Percentiles rank a stretch among this genome's conserved stretches.
These are phyloP conservation scores for Triticum timopheevii DNA, from an alignment of 176 grass and related monocot species.

Conservation along the genomic window DNA sequence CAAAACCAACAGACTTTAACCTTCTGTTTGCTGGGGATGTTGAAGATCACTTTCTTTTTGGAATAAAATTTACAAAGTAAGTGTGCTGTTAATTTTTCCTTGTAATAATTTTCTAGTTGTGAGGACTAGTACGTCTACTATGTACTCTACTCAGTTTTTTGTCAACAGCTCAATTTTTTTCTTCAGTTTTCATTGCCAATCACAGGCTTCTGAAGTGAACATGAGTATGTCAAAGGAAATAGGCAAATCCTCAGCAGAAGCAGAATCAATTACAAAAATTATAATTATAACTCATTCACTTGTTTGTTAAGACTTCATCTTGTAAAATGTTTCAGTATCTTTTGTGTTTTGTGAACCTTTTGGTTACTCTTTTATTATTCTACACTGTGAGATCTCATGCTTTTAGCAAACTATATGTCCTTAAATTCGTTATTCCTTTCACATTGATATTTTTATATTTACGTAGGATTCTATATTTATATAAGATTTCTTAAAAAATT, in stretches of 20 bases:
- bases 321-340: neutral
- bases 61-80: conserved; percentile 96
- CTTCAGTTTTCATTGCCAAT: neutral
- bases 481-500: conserved; percentile 21
- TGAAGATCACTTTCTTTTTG: conserved; percentile 87
- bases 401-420: neutral
- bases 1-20: conserved; percentile 81
- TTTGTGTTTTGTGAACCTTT: neutral
- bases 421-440: conserved; percentile 1
- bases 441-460: conserved; percentile 11
- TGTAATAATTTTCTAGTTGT: conserved; percentile 3
- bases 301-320: neutral
- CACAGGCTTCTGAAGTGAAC: neutral
- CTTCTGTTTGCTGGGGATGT: conserved; percentile 76
- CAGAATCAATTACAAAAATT: neutral
- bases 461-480: conserved; percentile 4
- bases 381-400: neutral
- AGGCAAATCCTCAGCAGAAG: neutral
- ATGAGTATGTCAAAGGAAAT: conserved; percentile 9
- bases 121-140: neutral
- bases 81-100: conserved; percentile 1
- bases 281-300: neutral
- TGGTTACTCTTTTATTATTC: conserved; percentile 10
- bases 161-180: neutral
- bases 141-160: neutral